Evolutionary conservation across 176 grass and related monocot genomes (phyloP).

Genomic region (Hyparrhenia diplandra): DNA sequence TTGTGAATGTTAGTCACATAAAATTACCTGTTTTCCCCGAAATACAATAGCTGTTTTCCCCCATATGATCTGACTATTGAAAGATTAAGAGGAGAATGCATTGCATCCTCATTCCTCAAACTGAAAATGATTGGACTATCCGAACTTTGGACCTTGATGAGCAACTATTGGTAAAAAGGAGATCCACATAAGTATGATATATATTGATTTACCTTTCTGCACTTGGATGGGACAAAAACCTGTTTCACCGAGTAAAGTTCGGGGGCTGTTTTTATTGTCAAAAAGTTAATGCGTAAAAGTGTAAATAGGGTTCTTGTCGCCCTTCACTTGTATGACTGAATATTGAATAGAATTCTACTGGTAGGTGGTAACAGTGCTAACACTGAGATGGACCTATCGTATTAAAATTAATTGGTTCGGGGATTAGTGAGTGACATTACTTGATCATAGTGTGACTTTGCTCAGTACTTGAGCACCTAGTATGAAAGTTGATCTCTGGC

Average conservation of each 20-base stretch:
- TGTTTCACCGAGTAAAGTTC: neutral
- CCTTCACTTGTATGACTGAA: neutral
- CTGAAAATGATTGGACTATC: neutral
- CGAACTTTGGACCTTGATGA: neutral
- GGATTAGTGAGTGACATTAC: neutral
- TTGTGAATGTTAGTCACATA: neutral
- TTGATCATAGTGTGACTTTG: neutral
- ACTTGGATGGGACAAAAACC: neutral
- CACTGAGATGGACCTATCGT: neutral
- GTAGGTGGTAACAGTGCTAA: neutral
- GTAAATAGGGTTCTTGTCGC: neutral
- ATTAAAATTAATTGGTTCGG: neutral
- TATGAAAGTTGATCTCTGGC: neutral
- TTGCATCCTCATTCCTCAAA: too few species aligned
- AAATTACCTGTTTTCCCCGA: neutral
- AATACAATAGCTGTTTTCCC: neutral
- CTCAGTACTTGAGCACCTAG: neutral
- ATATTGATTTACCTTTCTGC: conserved; percentile 2
- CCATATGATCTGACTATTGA: too few species aligned
- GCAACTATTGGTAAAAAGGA: too few species aligned
- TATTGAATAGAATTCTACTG: neutral
- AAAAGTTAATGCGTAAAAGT: neutral
- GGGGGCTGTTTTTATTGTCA: too few species aligned
- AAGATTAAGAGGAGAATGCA: too few species aligned
- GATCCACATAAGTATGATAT: too few species aligned